These are phyloP conservation scores for Hypoxylon sp. DNA, from an alignment of 2,329 filamentous ascomycete genomes.

Conservation along the genomic window DNA sequence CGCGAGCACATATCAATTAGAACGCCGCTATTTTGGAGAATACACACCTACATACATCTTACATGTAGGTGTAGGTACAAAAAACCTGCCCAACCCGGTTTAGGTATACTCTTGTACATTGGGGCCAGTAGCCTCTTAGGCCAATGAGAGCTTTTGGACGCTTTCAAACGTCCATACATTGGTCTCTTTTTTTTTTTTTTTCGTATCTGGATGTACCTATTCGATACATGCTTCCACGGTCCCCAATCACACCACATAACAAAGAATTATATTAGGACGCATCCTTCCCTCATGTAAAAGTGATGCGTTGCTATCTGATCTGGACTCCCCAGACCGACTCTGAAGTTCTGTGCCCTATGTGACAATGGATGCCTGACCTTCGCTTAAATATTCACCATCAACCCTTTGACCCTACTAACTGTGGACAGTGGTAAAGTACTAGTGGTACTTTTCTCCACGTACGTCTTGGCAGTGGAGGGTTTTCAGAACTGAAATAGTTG, in stretches of 20 bases:
- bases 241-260: constrained; percentile 29
- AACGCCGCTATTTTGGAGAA: neutral
- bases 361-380: constrained; percentile 29
- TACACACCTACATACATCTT: neutral
- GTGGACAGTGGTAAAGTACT: neutral
- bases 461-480: neutral
- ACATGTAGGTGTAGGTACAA: too few species aligned
- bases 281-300: constrained; percentile 17
- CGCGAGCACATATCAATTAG: neutral
- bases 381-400: constrained; percentile 4
- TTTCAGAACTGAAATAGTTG: constrained; percentile 14
- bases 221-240: constrained; percentile 9
- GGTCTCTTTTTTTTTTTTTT: constrained; percentile 19
- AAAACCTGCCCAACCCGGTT: constrained; percentile 10
- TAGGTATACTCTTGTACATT: constrained; percentile 16
- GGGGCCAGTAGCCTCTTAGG: constrained; percentile 6
- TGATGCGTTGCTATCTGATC: constrained; percentile 7
- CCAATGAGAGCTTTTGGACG: constrained; percentile 27
- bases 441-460: constrained; percentile 9
- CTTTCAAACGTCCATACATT: constrained; percentile 22
- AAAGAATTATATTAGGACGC: constrained; percentile 28
- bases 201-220: constrained; percentile 13
- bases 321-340: neutral
- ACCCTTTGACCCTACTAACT: constrained; percentile 10
- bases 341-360: constrained; percentile 6